phyloP scores from a whole-genome alignment of 805 yeast species.

The Kodamaea jinghongensis region DNA sequence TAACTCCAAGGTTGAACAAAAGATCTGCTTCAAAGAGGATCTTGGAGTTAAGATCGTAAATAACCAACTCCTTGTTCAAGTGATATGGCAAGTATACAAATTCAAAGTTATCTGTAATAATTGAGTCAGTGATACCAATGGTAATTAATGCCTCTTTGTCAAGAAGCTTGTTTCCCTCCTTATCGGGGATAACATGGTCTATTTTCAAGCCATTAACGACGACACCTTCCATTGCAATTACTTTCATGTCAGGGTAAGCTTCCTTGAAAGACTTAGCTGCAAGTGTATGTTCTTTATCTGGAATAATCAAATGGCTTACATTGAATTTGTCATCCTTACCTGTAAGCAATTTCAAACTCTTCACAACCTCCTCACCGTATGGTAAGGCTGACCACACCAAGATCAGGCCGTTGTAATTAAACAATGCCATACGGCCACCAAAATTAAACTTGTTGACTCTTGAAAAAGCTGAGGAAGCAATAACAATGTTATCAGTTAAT shows the following conservation, averaged over 20 bases:
- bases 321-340: conserved; percentile 32
- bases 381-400: conserved; percentile 62
- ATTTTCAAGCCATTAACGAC: conserved; percentile 27
- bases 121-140: conserved; percentile 35
- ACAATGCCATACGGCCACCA: conserved; percentile 43
- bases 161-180: conserved; percentile 33
- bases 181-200: conserved; percentile 38
- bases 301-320: conserved; percentile 53
- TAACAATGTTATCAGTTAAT: conserved; percentile 33
- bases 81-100: conserved; percentile 58
- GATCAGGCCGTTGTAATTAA: conserved; percentile 28
- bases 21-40: conserved; percentile 59
- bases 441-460: conserved; percentile 31
- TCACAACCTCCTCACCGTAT: conserved; percentile 43
- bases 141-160: conserved; percentile 21
- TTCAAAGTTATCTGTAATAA: conserved; percentile 44
- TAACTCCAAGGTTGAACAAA: conserved; percentile 53
- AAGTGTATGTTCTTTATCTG: conserved; percentile 65
- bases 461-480: conserved; percentile 34
- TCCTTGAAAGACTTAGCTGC: conserved; percentile 54
- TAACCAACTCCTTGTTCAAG: conserved; percentile 56
- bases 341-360: conserved; percentile 34
- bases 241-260: conserved; percentile 46
- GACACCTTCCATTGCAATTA: conserved; percentile 52
- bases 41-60: conserved; percentile 46